Conservation (phyloP, 2,329 filamentous ascomycete species). For the Hymenoscyphus albidus region DNA sequence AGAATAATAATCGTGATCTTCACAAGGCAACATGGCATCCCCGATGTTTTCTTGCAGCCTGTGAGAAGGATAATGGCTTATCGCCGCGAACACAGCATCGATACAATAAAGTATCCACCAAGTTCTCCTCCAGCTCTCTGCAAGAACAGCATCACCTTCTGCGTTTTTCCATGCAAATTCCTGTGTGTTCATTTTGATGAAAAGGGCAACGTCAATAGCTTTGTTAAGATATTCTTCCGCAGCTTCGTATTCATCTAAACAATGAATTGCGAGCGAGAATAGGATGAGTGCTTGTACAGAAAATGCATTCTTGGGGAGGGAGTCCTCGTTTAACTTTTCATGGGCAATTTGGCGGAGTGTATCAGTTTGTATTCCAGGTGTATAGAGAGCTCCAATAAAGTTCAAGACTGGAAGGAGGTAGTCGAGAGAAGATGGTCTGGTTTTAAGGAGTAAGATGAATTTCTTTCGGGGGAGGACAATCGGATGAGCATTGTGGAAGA, state of each 20-base stretch:
- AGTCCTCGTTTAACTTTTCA: conserved; percentile 2
- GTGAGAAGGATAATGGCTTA: conserved; percentile 32
- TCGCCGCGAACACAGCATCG: conserved; percentile 46
- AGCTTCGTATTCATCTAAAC: conserved; percentile 28
- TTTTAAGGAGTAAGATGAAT: conserved; percentile 28
- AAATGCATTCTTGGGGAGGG: conserved; percentile 23
- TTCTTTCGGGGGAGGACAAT: conserved; percentile 34
- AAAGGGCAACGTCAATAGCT: conserved; percentile 54
- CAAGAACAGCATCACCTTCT: conserved; percentile 43
- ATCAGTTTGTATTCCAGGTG: background rate
- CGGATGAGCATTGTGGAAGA: conserved; percentile 35
- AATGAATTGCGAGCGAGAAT: conserved; percentile 37
- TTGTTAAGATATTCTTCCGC: conserved; percentile 36
- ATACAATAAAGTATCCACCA: conserved; percentile 68
- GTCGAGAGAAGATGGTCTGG: conserved; percentile 30
- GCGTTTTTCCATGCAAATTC: conserved; percentile 49
- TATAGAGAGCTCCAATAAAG: conserved; percentile 34
- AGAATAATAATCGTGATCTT: conserved; percentile 52
- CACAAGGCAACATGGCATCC: conserved; percentile 60
- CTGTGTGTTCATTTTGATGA: conserved; percentile 54
- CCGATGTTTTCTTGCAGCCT: conserved; percentile 45
- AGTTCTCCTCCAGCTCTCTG: conserved; percentile 63
- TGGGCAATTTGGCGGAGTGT: conserved; percentile 8
- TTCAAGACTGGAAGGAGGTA: conserved; percentile 32
- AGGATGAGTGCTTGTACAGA: conserved; percentile 37